These are phyloP conservation scores for Actinidia polygama DNA, from an alignment of 179 eudicot species.

Conservation along the genomic window DNA sequence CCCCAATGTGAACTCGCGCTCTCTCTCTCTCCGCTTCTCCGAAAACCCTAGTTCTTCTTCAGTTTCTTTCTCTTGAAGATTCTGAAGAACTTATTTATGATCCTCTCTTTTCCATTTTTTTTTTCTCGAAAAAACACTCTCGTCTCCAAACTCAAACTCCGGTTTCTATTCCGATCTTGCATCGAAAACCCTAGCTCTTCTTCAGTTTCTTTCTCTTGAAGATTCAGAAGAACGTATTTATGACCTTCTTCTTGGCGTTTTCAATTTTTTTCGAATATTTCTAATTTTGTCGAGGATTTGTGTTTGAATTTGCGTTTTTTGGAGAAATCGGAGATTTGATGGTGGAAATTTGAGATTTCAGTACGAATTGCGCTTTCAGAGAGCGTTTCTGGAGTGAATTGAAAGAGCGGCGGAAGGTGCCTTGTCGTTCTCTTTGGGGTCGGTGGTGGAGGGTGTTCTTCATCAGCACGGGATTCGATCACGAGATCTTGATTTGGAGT, in stretches of 20 bases:
- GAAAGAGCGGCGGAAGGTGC: slow-evolving; percentile 57
- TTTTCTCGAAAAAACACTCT: not conserved
- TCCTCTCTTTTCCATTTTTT: too few species aligned
- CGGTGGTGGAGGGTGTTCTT: slow-evolving; percentile 16
- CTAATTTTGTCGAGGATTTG: slow-evolving; percentile 32
- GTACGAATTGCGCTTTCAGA: not conserved
- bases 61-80: slow-evolving; percentile 21
- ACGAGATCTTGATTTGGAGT: slow-evolving; percentile 8
- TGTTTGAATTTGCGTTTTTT: slow-evolving; percentile 19
- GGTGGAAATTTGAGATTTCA: slow-evolving; percentile 31
- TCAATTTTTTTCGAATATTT: not conserved
- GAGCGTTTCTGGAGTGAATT: not conserved
- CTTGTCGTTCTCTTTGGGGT: slow-evolving; percentile 29
- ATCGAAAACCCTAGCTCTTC: slow-evolving; percentile 5
- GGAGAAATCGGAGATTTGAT: slow-evolving; percentile 21
- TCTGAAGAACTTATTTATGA: too few species aligned
- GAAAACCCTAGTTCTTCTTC: not conserved
- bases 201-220: slow-evolving; percentile 5
- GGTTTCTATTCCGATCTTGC: slow-evolving; percentile 10
- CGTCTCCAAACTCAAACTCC: slow-evolving; percentile 7
- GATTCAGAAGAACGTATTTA: not conserved
- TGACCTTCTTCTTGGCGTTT: too few species aligned
- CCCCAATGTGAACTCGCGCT: too few species aligned
- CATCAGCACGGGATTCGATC: slow-evolving; percentile 14
- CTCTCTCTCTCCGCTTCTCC: too few species aligned